Base-by-base conservation (phyloP, 2,329 filamentous ascomycete species). In the Ceratocystis eucalypticola region DNA sequence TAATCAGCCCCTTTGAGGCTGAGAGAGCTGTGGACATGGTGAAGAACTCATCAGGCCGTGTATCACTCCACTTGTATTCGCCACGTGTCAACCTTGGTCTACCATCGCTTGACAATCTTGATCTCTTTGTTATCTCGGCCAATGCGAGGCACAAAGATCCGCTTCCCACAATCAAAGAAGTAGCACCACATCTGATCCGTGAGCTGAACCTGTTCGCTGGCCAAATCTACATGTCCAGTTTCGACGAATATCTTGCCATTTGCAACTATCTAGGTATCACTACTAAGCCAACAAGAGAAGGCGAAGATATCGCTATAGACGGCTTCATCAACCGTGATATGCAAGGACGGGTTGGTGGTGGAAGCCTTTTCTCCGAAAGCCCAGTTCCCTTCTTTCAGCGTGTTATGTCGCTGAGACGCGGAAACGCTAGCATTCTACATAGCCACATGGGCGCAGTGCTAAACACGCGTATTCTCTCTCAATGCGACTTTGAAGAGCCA, bases 131-230 rank as follows among this genome's bases (percentile, higher is more conserved):
- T 0, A 66, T 79, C 1, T 76, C 77, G 0, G 46, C 30, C 45
- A 15, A 2, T 15, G 55, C 0, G 48, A 72, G 0, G 67, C 69
- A 1, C 5, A 1, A 0, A 44, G 15, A 0, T 33, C 69, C 70
- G 50, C 0, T 17, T 22, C 63, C 68, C 61, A 6, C 66, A 72
- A 3, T 71, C 70, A 65, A 45, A 6, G 15, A 28, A 25, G 5
- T 37, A n/a, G 41, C 50, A 5, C 22, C 25, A 59, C n/a, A 59
- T 4, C 70, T 82, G 0, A 72, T 75, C 0, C 73, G 77, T 0
- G 77, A 83, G 66, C 77, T 90, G 0, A 86, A 87, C 55, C 74
- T 90, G 0, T 89, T 91, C 65, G 77, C 88, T 0, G 88, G 87
- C 0, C 84, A 88, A 65, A 76, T 89, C 0, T 90, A 89, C 69